Percentiles rank a stretch among this genome's conserved stretches.
Conservation (phyloP, 495 filamentous ascomycete genomes). For the Penicillium robsamsonii region DNA sequence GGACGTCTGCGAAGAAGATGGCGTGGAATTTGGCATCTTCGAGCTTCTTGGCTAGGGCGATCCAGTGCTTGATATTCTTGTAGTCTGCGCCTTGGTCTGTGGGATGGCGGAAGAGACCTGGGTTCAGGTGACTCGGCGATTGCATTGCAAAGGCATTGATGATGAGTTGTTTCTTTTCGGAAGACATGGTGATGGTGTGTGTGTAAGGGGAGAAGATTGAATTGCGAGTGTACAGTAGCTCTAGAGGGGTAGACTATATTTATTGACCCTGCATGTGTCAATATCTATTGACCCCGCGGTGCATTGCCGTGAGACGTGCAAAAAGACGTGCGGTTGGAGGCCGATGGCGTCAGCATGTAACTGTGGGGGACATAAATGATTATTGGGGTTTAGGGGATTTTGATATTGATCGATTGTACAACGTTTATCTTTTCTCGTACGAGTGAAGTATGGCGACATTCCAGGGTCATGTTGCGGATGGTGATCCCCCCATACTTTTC, state of each 20-base stretch:
- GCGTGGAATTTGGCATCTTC: slow-evolving; percentile 52
- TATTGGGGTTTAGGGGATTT: not conserved
- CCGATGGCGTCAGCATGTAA: slow-evolving; percentile 30
- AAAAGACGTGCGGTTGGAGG: slow-evolving; percentile 30
- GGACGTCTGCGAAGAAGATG: slow-evolving; percentile 55
- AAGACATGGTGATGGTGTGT: slow-evolving; percentile 18
- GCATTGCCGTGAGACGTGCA: slow-evolving; percentile 16
- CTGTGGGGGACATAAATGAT: not conserved
- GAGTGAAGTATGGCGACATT: not conserved
- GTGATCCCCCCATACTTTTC: no score
- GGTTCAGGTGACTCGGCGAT: slow-evolving; percentile 48
- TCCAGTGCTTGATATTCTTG: slow-evolving; percentile 49
- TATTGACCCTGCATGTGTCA: slow-evolving; percentile 10
- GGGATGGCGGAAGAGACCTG: slow-evolving; percentile 50
- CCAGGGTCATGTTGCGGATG: no score
- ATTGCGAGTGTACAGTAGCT: not conserved
- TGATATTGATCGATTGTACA: no score
- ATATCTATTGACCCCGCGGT: slow-evolving; percentile 17
- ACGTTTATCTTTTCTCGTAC: not conserved
- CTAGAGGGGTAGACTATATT: slow-evolving; percentile 1
- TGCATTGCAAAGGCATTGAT: slow-evolving; percentile 59
- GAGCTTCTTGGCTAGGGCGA: slow-evolving; percentile 44
- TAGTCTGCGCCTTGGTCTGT: slow-evolving; percentile 47
- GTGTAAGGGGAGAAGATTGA: not conserved
- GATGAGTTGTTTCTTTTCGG: slow-evolving; percentile 49